A percentile compares a stretch with the other conserved stretches of the same genome.
Evolutionary conservation across 257 asterid genomes (phyloP).

Genomic region (Solanum dulcamara): DNA sequence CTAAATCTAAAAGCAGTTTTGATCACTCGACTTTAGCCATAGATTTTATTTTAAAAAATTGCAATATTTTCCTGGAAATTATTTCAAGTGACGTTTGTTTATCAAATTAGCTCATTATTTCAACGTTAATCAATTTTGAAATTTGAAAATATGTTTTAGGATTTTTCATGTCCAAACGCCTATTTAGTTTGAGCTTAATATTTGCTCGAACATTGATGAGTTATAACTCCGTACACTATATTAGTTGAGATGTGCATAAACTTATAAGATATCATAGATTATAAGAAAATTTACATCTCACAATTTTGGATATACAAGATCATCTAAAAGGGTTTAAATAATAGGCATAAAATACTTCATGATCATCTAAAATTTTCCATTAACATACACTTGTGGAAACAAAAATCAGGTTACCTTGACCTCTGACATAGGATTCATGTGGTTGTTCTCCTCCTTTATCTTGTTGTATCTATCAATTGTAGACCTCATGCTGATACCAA

Average conservation of each 20-base stretch:
- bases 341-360: not conserved
- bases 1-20: not conserved
- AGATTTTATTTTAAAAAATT: not conserved
- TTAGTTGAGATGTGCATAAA: not conserved
- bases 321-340: not conserved
- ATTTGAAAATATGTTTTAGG: not conserved
- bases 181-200: not conserved
- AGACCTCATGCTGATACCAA: conserved; percentile 4
- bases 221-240: not conserved
- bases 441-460: conserved; percentile 6
- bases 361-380: no score
- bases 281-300: not conserved
- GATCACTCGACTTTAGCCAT: not conserved
- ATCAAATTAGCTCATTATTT: not conserved
- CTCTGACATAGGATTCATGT: conserved; percentile 6
- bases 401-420: conserved; percentile 1
- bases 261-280: not conserved
- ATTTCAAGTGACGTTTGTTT: not conserved
- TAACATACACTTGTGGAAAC: not conserved
- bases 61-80: not conserved
- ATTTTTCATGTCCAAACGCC: not conserved
- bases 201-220: not conserved
- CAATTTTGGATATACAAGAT: not conserved
- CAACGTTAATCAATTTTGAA: not conserved
- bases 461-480: conserved; percentile 9